Evolutionary conservation across 2,329 filamentous ascomycete genomes (phyloP), one percentile per base, ranked within the genome.

Genomic region (Calonectria ilicicola): DNA sequence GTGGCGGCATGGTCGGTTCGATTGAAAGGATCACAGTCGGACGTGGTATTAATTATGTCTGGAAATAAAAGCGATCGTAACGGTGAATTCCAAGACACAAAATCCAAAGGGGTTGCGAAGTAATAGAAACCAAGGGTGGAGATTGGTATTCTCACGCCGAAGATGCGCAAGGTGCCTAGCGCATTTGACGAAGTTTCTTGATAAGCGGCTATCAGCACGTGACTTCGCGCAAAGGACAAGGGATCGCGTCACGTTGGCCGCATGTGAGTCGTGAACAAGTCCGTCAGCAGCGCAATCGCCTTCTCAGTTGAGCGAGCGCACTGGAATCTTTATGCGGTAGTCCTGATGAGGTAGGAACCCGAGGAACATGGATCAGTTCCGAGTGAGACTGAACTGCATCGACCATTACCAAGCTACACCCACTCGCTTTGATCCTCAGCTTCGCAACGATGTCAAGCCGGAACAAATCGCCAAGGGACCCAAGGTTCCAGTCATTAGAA

Each of bases 371-470:
- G 93, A 95, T 80, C 88, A 91, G 78, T 98, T 99, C 86, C 93
- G 94, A 79, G 92, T 99, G 82, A 94, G 96, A 79, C 88, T 99
- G 81, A 98, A 99, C 83, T 98, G 95, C 86, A 93, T 99, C 86
- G 97, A 99, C 85, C 93, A 97, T 83, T 99, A 98, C 83, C 95
- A 98, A 85, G 91, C 93, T 47, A 88, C 88, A 14, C 94, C 95
- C 21, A 94, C 95, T 64, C 89, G 89, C 77, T 93, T 97, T 82
- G 96, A 98, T 84, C 95, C 96, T 75, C 89, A 91, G 74, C 88
- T 98, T 76, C 91, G 93, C 74, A 91, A 91, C 77, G 90, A 91
- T 82, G 86, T 91, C 76, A 89, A 86, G 29, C 87, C 86, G 60
- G 90, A 89, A 23, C 89, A 92, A 79, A 85, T 89, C 72, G 86